phyloP scores from a whole-genome alignment of 1,139 yeast genomes.

The Hansenula anomala region DNA sequence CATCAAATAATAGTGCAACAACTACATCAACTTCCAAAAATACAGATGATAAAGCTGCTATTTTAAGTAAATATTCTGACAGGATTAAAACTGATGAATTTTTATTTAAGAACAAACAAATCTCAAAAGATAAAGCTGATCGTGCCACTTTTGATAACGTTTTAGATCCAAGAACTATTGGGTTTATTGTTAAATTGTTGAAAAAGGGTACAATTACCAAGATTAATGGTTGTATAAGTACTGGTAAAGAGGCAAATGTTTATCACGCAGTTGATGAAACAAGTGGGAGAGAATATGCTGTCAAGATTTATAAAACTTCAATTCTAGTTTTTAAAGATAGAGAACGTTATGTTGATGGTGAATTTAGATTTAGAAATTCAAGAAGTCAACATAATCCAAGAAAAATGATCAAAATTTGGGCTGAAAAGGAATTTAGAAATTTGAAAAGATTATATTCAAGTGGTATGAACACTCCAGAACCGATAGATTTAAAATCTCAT shows the following conservation, averaged over 20 bases:
- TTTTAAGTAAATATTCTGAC: constrained; percentile 56
- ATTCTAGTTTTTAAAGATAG: constrained; percentile 94
- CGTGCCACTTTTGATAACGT: constrained; percentile 97
- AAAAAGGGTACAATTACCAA: constrained; percentile 78
- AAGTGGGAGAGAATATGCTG: constrained; percentile 63
- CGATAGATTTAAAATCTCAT: constrained; percentile 81
- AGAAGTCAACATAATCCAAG: constrained; percentile 89
- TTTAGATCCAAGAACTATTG: constrained; percentile 87
- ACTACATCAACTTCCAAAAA: constrained; percentile 4
- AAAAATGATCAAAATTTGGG: constrained; percentile 98
- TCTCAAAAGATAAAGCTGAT: constrained; percentile 77
- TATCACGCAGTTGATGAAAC: constrained; percentile 85
- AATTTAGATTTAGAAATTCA: constrained; percentile 81
- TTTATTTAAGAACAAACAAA: constrained; percentile 48
- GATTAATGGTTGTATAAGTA: constrained; percentile 90
- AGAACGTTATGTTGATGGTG: constrained; percentile 95
- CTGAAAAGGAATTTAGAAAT: constrained; percentile 94
- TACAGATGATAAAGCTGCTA: constrained; percentile 46
- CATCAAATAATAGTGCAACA: not conserved
- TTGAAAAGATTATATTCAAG: constrained; percentile 71
- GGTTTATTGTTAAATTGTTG: constrained; percentile 75
- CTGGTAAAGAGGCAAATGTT: constrained; percentile 98
- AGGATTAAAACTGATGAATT: constrained; percentile 59
- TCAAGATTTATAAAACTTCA: constrained; percentile 93
- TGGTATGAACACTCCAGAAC: constrained; percentile 91